Percentiles rank a stretch among this genome's conserved stretches.
Conservation (phyloP, 768 basidiomycete species). For the Pleurotus citrinopileatus region DNA sequence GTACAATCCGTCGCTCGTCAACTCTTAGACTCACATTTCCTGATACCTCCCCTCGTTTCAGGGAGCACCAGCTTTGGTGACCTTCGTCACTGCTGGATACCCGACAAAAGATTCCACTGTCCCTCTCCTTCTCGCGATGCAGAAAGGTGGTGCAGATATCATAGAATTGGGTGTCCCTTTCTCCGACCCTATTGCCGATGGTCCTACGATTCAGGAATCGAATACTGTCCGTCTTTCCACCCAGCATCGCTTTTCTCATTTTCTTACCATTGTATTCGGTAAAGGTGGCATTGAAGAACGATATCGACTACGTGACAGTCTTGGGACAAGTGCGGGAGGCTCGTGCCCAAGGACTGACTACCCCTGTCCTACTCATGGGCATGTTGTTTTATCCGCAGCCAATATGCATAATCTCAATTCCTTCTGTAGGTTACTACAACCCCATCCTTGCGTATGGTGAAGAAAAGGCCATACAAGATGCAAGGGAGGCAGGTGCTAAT, state of each 20-base stretch:
- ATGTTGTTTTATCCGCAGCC: constrained; percentile 28
- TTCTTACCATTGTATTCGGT: constrained; percentile 11
- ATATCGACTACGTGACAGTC: constrained; percentile 73
- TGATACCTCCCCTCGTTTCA: constrained; percentile 19
- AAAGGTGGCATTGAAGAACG: constrained; percentile 82
- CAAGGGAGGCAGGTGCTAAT: constrained; percentile 86
- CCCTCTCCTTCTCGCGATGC: constrained; percentile 86
- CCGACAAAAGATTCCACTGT: constrained; percentile 80
- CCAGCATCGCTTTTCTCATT: not conserved
- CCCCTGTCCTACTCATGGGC: constrained; percentile 93
- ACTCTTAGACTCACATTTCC: not conserved
- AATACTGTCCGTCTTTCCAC: constrained; percentile 73
- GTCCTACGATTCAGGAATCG: constrained; percentile 87
- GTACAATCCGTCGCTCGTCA: too few relatives aligned
- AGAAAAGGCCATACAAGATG: constrained; percentile 89
- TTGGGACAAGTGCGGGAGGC: constrained; percentile 78
- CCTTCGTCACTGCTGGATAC: constrained; percentile 95
- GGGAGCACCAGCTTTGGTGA: constrained; percentile 66
- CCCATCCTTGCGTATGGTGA: constrained; percentile 95
- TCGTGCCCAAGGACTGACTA: constrained; percentile 74
- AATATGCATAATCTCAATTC: constrained; percentile 1
- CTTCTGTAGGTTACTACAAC: constrained; percentile 86
- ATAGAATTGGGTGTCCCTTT: constrained; percentile 96
- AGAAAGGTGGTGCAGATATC: constrained; percentile 89
- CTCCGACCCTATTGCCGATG: constrained; percentile 96